These are phyloP conservation scores for Phytomonas francai DNA, from an alignment of 208 protist genomes.

Conservation along the genomic window DNA sequence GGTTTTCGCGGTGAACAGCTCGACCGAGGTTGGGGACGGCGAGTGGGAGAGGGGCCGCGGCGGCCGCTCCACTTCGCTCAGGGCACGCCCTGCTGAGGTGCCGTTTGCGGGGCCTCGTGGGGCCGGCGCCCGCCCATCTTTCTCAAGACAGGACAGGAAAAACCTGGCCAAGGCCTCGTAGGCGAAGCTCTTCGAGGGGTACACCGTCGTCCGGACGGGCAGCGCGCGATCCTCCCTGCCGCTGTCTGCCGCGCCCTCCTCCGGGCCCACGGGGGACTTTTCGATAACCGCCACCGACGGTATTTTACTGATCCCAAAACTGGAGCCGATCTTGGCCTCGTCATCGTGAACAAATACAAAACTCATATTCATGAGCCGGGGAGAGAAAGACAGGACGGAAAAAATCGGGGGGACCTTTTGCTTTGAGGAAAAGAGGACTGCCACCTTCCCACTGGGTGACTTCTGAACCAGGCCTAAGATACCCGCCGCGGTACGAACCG, in stretches of 20 bases:
- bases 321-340: constrained; percentile 3
- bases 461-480: background rate
- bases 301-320: constrained; percentile 33
- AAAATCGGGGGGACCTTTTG: constrained; percentile 68
- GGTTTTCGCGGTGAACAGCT: constrained; percentile 17
- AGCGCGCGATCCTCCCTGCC: too few relatives aligned
- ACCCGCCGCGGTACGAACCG: constrained; percentile 5
- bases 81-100: too few relatives aligned
- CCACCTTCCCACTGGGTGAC: constrained; percentile 29
- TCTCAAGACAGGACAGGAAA: constrained; percentile 28
- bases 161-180: constrained; percentile 73
- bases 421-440: constrained; percentile 77
- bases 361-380: constrained; percentile 52
- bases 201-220: constrained; percentile 16
- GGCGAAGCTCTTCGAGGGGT: constrained; percentile 30
- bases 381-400: constrained; percentile 65
- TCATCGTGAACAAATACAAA: constrained; percentile 59
- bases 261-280: constrained; percentile 7
- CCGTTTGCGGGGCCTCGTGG: too few relatives aligned
- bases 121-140: too few relatives aligned
- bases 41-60: constrained; percentile 3
- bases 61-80: too few relatives aligned
- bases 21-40: background rate
- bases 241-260: too few relatives aligned
- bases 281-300: constrained; percentile 51